Percentiles rank a stretch among this genome's conserved stretches.
Evolutionary conservation across 2,329 filamentous ascomycete genomes (phyloP).

Genomic region (Gnomoniopsis smithogilvyi): DNA sequence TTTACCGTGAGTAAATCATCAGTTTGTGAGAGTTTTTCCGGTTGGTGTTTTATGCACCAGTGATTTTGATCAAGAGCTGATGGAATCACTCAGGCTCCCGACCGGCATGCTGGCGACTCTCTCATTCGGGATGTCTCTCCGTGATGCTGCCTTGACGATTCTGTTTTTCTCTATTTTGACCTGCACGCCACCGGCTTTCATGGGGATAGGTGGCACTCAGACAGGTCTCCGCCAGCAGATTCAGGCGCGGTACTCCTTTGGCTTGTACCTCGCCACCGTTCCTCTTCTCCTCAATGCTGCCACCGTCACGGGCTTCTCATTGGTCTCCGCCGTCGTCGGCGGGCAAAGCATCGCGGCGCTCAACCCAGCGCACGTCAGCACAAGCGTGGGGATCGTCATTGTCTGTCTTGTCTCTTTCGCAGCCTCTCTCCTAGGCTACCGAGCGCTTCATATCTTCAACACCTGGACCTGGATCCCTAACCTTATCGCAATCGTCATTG

Average conservation of each 20-base stretch:
- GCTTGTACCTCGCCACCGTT: constrained; percentile 48
- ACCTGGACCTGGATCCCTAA: constrained; percentile 56
- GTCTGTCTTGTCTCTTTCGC: constrained; percentile 49
- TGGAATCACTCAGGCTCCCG: constrained; percentile 40
- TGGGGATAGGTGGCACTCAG: constrained; percentile 51
- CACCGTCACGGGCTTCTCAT: constrained; percentile 55
- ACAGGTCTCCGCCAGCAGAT: constrained; percentile 60
- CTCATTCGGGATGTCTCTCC: constrained; percentile 50
- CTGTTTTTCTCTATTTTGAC: constrained; percentile 56
- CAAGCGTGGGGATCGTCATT: constrained; percentile 56
- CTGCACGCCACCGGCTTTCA: constrained; percentile 51
- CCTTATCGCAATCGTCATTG: constrained; percentile 47
- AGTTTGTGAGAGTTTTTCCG: not conserved
- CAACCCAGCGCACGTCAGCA: constrained; percentile 41
- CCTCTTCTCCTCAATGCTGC: constrained; percentile 53
- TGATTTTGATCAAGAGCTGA: not conserved
- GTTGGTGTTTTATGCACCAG: not conserved
- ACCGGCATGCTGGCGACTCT: constrained; percentile 58
- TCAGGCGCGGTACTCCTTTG: constrained; percentile 59
- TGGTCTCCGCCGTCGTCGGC: constrained; percentile 54
- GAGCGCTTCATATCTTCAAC: constrained; percentile 51
- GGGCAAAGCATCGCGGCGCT: constrained; percentile 51
- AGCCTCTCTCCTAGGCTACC: constrained; percentile 54
- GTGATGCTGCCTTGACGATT: constrained; percentile 54
- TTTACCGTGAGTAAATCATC: constrained; percentile 46